These are phyloP conservation scores for Magnolia officinalis DNA, from an alignment of 164 flowering plant species.

Conservation along the genomic window DNA sequence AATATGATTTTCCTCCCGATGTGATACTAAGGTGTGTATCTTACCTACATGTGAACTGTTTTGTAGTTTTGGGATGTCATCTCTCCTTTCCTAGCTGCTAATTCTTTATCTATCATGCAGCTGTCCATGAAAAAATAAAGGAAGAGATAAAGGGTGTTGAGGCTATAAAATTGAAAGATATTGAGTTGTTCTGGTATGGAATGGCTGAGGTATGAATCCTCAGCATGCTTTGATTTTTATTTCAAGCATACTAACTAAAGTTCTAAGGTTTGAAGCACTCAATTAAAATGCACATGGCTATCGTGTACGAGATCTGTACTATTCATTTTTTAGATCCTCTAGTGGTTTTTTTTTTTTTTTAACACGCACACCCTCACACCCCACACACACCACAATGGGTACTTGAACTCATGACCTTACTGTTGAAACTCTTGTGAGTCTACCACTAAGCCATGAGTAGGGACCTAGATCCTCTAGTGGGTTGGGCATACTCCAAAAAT, in stretches of 20 bases:
- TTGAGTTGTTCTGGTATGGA: conserved; percentile 67
- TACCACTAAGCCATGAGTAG: too few species aligned
- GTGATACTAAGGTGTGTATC: neutral
- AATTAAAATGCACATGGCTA: too few species aligned
- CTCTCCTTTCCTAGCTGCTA: neutral
- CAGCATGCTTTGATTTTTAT: too few species aligned
- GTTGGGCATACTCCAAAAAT: neutral
- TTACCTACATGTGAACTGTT: neutral
- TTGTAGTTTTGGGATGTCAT: neutral
- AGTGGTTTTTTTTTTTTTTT: neutral
- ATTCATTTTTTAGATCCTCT: too few species aligned
- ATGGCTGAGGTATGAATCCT: conserved; percentile 78
- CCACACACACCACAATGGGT: too few species aligned
- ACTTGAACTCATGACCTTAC: too few species aligned
- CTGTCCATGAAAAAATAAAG: conserved; percentile 49
- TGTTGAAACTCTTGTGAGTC: too few species aligned
- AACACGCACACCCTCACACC: too few species aligned
- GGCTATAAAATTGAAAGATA: conserved; percentile 66
- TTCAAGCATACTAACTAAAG: too few species aligned
- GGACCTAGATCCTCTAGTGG: neutral
- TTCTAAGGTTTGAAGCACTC: too few species aligned
- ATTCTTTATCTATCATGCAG: conserved; percentile 30
- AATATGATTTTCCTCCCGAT: neutral
- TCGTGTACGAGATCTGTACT: too few species aligned
- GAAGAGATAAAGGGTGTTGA: conserved; percentile 73